Conservation (phyloP, 495 filamentous ascomycete species). For the Penicillium soppii region DNA sequence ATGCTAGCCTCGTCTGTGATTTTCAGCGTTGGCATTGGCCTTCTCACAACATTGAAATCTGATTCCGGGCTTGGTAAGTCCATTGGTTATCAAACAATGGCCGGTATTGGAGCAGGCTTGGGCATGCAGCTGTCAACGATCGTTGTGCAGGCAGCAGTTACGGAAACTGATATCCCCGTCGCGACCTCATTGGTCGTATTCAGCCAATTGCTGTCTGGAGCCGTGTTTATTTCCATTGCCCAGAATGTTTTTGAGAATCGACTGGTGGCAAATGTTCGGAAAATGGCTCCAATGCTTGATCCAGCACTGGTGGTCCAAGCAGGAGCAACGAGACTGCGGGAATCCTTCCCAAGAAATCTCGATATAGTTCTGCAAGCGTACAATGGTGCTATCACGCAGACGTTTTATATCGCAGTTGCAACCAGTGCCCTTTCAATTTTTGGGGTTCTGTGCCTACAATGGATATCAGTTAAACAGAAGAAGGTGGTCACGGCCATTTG, state of each 20-base stretch:
- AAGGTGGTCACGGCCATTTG: too few species aligned
- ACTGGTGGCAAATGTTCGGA: not conserved
- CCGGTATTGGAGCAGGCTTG: slow-evolving; percentile 15
- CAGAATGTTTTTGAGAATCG: slow-evolving; percentile 29
- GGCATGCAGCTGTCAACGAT: slow-evolving; percentile 59
- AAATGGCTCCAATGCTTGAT: not conserved
- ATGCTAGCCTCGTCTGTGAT: not conserved
- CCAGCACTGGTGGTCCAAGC: not conserved
- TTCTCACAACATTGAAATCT: not conserved
- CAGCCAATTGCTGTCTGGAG: slow-evolving; percentile 58
- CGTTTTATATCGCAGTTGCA: not conserved
- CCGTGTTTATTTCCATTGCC: slow-evolving; percentile 63
- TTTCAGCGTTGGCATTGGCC: not conserved
- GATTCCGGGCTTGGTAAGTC: not conserved
- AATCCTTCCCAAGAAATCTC: too few species aligned
- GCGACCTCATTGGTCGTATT: slow-evolving; percentile 60
- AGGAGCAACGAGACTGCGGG: too few species aligned
- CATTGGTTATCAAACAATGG: slow-evolving; percentile 3
- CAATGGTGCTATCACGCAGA: not conserved
- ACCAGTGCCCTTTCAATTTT: not conserved
- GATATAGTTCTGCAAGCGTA: too few species aligned
- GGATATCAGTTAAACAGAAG: not conserved
- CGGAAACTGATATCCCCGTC: slow-evolving; percentile 54
- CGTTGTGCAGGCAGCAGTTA: slow-evolving; percentile 60
- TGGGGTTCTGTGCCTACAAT: not conserved